Evolutionary conservation across 140 eudicot genomes (phyloP).

Genomic region (Flaveria floridana): DNA sequence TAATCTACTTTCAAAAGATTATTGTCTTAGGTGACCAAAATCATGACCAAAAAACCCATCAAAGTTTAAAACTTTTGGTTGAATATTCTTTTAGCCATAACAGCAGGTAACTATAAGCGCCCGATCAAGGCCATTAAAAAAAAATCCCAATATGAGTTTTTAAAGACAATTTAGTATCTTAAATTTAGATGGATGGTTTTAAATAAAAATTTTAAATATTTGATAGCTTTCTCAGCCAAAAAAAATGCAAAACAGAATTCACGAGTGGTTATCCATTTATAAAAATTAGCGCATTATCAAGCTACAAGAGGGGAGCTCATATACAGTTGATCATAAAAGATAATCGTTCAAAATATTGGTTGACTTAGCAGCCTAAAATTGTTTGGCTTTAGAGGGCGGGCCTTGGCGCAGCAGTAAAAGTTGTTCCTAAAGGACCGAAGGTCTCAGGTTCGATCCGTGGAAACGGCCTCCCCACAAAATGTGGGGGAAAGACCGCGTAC

Average conservation of each 20-base stretch:
- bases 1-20: background rate
- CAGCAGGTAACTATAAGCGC: background rate
- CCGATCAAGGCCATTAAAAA: background rate
- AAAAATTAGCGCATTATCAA: no score
- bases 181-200: background rate
- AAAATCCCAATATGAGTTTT: background rate
- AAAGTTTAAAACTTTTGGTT: background rate
- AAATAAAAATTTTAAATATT: background rate
- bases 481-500: no score
- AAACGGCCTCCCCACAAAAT: no score
- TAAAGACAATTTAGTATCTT: background rate
- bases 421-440: no score
- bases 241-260: background rate
- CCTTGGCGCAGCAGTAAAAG: no score
- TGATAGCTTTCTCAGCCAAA: background rate
- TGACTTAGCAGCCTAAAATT: background rate
- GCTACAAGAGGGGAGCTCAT: background rate
- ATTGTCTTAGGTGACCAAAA: background rate
- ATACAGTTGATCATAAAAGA: background rate
- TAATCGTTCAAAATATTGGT: background rate
- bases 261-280: background rate
- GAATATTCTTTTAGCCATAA: background rate
- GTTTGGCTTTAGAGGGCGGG: background rate
- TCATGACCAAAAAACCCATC: background rate
- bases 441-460: no score